phyloP scores from a whole-genome alignment of 2,329 filamentous ascomycete genomes.

The Fusarium austroafricanum region DNA sequence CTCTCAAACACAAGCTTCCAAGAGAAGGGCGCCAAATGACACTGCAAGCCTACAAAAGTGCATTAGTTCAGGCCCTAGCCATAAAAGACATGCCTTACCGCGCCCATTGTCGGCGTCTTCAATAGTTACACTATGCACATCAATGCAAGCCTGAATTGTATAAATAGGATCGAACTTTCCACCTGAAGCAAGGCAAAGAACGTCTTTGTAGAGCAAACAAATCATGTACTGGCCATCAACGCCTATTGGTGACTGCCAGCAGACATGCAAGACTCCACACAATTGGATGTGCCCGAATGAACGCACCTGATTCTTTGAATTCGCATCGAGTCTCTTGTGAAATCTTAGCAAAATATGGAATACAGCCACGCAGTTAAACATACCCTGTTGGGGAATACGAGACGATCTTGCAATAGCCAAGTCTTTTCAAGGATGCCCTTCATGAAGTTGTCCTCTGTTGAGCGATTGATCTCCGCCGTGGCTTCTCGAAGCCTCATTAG shows the following conservation, averaged over 20 bases:
- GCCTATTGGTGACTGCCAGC: slow-evolving; percentile 78
- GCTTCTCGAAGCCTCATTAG: slow-evolving; percentile 78
- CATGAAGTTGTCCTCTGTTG: slow-evolving; percentile 79
- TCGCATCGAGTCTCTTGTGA: slow-evolving; percentile 60
- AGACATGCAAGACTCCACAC: slow-evolving; percentile 85
- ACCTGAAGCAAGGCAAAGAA: slow-evolving; percentile 79
- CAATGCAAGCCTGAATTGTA: slow-evolving; percentile 78
- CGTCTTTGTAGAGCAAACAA: slow-evolving; percentile 83
- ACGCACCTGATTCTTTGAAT: slow-evolving; percentile 75
- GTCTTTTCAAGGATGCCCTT: slow-evolving; percentile 81
- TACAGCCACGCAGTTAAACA: slow-evolving; percentile 35
- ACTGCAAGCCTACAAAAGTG: slow-evolving; percentile 76
- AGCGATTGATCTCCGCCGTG: slow-evolving; percentile 83
- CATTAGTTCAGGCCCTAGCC: neutral
- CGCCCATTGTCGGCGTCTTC: slow-evolving; percentile 81
- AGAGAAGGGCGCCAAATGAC: slow-evolving; percentile 84
- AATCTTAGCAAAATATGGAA: neutral
- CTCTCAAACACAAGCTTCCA: slow-evolving; percentile 93
- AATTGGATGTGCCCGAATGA: slow-evolving; percentile 83
- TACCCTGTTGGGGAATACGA: slow-evolving; percentile 80
- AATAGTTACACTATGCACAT: slow-evolving; percentile 72
- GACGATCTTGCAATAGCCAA: slow-evolving; percentile 84
- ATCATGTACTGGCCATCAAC: slow-evolving; percentile 85
- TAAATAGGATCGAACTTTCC: slow-evolving; percentile 75
- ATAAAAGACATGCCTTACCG: slow-evolving; percentile 60